A percentile compares a stretch with the other conserved stretches of the same genome.
Evolutionary conservation across 768 basidiomycete genomes (phyloP).

Genomic region (Pholiota molesta): DNA sequence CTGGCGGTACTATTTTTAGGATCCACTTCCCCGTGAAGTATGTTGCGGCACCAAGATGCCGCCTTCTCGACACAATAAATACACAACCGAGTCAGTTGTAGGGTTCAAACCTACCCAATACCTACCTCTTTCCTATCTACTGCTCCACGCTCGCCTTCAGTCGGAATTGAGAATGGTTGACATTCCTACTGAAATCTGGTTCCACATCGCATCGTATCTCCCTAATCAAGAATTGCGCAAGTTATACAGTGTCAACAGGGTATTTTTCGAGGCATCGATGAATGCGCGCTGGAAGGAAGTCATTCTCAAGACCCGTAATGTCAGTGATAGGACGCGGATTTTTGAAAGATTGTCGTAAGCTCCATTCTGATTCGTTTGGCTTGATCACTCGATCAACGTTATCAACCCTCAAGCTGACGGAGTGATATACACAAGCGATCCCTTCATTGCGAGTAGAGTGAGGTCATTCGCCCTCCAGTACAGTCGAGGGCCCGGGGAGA

Average conservation of each 20-base stretch:
- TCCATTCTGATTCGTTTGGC: background rate
- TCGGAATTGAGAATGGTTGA: constrained; percentile 2
- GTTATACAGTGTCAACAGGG: constrained; percentile 22
- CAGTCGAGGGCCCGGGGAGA: background rate
- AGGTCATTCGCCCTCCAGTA: constrained; percentile 5
- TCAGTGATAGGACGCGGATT: constrained; percentile 5
- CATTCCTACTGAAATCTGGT: constrained; percentile 27
- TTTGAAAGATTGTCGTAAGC: constrained; percentile 18
- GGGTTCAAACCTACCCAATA: too few relatives aligned
- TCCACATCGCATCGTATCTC: constrained; percentile 24
- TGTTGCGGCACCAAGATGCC: too few relatives aligned
- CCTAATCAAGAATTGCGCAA: constrained; percentile 16
- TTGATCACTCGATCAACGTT: background rate
- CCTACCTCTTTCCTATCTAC: background rate
- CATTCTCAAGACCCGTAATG: constrained; percentile 9
- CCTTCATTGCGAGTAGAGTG: constrained; percentile 13
- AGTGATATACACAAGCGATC: constrained; percentile 12
- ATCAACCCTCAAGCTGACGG: background rate
- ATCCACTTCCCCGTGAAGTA: too few relatives aligned
- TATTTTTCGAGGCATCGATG: constrained; percentile 27
- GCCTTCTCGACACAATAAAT: too few relatives aligned
- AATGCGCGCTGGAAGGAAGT: constrained; percentile 18
- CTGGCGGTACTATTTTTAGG: too few relatives aligned
- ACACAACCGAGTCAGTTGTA: too few relatives aligned
- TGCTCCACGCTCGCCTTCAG: too few relatives aligned